Evolutionary conservation across 164 flowering plant species (phyloP).

Genomic region (Aristolochia contorta): DNA sequence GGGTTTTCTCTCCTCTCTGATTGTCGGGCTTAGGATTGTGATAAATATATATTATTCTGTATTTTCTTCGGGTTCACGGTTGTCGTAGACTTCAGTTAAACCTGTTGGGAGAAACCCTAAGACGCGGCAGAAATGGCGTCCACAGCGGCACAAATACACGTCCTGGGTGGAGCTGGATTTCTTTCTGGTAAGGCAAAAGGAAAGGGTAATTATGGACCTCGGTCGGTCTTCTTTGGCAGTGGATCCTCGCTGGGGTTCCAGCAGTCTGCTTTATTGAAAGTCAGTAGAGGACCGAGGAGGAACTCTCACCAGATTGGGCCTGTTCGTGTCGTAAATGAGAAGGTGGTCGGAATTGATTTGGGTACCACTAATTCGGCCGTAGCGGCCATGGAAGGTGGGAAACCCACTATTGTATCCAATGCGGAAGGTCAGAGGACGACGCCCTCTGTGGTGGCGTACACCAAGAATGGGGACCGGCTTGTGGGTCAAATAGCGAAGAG

Average conservation of each 20-base stretch:
- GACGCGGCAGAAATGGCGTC: conserved; percentile 25
- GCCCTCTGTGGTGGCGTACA: conserved; percentile 94
- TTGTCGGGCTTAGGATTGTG: no score
- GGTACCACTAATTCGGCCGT: conserved; percentile 70
- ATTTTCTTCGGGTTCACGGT: no score
- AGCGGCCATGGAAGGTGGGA: conserved; percentile 71
- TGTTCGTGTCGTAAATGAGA: conserved; percentile 38
- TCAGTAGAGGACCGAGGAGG: conserved; percentile 7
- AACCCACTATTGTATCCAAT: conserved; percentile 71
- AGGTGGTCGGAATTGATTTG: conserved; percentile 60
- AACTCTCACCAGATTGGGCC: conserved; percentile 14
- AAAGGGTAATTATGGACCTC: conserved; percentile 1
- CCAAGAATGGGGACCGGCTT: conserved; percentile 72
- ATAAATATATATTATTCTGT: no score
- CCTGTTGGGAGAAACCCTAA: no score
- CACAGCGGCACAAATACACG: conserved; percentile 39
- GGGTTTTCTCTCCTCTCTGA: no score
- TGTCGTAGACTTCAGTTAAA: no score
- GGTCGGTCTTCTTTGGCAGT: conserved; percentile 29
- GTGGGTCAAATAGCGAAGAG: conserved; percentile 97
- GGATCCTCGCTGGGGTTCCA: conserved; percentile 9
- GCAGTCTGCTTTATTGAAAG: conserved; percentile 12
- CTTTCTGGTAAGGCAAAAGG: conserved; percentile 8
- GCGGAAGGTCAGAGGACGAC: conserved; percentile 79
- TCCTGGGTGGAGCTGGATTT: conserved; percentile 20